Evolutionary conservation across 129 eudicot genomes (phyloP), one percentile per base, ranked within the genome.

Genomic region (Escallonia herrerae): DNA sequence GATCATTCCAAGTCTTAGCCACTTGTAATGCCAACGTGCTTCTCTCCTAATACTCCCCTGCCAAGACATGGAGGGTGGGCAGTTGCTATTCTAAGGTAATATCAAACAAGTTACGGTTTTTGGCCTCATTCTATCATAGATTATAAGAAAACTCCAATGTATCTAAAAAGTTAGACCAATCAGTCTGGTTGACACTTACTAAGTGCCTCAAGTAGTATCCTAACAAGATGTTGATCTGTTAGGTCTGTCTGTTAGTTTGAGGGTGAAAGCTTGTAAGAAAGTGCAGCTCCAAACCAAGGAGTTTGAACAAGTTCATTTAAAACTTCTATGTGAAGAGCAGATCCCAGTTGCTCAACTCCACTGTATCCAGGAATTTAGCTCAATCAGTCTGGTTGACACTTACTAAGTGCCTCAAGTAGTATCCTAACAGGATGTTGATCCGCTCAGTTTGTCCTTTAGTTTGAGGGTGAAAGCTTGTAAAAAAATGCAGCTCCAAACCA

Each of bases 341-440:
- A n/a, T n/a, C n/a, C n/a, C n/a, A n/a, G n/a, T n/a, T n/a, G n/a
- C n/a, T n/a, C n/a, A 55, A 55, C 8, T 13, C 6, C 11, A 11
- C 37, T 38, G 38, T 5, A 40, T 37, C 63, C 2, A 58, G 44
- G 13, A 58, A 44, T 38, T 58, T 58, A 7, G 43, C 12, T 13
- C 44, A 58, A 8, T 58, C 44, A 9, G 4, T 3, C 38, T 58
- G 63, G 44, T 37, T 58, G 63, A 44, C 63, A 58, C 43, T 40
- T n/a, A 58, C 44, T n/a, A 58, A 58, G 44, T 58, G 63, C 63
- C 63, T 33, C 44, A 58, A 39, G 63, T 58, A 58, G 44, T 33
- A 12, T 12, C 38, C 63, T 12, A 58, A 39, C 38, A 33, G 44
- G 43, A 44, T 44, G 9, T 58, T 58, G 13, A 8, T 8, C 44